Evolutionary conservation across 2,329 filamentous ascomycete species (phyloP).

Genomic region (Cryoendolithus antarcticus): DNA sequence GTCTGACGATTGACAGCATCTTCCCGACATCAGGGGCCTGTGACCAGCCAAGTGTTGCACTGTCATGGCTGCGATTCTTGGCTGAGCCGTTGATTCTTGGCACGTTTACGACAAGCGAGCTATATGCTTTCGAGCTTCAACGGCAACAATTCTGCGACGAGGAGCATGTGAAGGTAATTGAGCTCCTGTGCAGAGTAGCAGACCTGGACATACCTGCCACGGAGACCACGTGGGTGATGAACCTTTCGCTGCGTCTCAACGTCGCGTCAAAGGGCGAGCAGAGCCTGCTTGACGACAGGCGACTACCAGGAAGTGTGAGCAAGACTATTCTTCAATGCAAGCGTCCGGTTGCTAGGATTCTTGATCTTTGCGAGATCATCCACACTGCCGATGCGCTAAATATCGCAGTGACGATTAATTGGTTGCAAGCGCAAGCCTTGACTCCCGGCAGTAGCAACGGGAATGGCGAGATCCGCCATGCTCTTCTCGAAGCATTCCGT

Average conservation of each 20-base stretch:
- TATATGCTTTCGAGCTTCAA: conserved; percentile 8
- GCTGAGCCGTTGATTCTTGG: neutral
- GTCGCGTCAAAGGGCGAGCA: neutral
- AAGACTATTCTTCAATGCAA: no score
- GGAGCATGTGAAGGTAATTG: conserved; percentile 6
- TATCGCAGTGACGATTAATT: conserved; percentile 1
- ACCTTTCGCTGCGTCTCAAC: neutral
- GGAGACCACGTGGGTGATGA: conserved; percentile 1
- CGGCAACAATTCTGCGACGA: conserved; percentile 10
- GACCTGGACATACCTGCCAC: conserved; percentile 5
- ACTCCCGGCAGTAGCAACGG: no score
- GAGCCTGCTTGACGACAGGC: no score
- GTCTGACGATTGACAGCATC: conserved; percentile 11
- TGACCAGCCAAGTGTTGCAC: neutral
- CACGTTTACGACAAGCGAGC: neutral
- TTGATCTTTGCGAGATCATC: conserved; percentile 3
- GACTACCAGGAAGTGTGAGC: no score
- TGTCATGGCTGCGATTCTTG: conserved; percentile 1
- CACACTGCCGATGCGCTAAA: conserved; percentile 4
- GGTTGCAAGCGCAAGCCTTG: neutral
- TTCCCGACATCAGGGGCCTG: neutral
- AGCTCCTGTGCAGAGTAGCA: conserved; percentile 8
- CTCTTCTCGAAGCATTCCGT: conserved; percentile 29
- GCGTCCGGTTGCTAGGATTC: neutral
- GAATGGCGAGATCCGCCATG: conserved; percentile 3